Base-by-base conservation (phyloP, 1,284 basidiomycete species). In the Phylloporus sp. region DNA sequence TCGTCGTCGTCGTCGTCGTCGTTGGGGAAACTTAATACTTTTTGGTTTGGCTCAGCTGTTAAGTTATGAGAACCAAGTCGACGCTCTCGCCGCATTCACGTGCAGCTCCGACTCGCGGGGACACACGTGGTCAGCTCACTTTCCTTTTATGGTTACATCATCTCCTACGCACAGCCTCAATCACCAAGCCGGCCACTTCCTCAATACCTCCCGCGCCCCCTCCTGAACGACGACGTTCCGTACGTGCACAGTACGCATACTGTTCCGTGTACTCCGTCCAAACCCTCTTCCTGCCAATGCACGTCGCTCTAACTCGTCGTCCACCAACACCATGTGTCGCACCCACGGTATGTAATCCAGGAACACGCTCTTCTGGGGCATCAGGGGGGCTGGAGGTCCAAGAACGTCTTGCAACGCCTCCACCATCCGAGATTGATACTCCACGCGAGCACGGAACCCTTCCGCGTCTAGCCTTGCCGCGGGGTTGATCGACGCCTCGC, bases 311-410 rank as follows among this genome's bases (percentile, higher is more conserved):
- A 80, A 71, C 63, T 64, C 73, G 68, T 95, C 93, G 69, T 97
- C 94, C 29, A 80, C 79, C 20, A 65, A 72, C n/a, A 91, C 86
- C 75, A 97, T 92, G 61, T 79, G 70, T 61, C 89, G 82, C 49
- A 95, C 78, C 75, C 84, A 85, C 31, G 95, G 90, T 65, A 87
- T 79, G 73, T 93, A 92, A 56, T 96, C 92, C 69, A 90, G 74
- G 69, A 88, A 76, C 65, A 81, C 78, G 31, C 74, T 71, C 42
- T 80, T 78, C 49, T 81, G 80, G 60, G 84, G 73, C 63, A 82
- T 75, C 56, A 76, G 65, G 15, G 75, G 66, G 15, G 70, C 72
- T 39, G 66, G 65, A 67, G 68, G 61, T 50, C 73, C 78, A 60
- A 81, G 67, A 46, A 79, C 61, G 64, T 73, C 73, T 66, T 72